These are phyloP conservation scores for Picea sitchensis DNA, from an alignment of 75 land plant genomes.

Conservation along the genomic window DNA sequence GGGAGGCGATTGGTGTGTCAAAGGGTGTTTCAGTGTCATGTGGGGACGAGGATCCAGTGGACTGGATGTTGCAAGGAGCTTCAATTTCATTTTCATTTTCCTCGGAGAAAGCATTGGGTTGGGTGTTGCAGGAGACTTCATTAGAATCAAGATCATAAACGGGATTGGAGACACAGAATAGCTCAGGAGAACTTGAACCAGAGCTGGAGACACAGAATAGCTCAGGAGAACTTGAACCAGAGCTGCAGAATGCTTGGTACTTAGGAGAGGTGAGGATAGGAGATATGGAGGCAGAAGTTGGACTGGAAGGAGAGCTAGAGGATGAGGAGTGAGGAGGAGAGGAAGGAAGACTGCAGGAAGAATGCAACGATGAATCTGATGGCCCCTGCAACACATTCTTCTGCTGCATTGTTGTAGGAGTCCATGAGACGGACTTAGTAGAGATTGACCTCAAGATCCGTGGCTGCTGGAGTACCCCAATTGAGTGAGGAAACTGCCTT, in stretches of 20 bases:
- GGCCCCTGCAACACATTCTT: neutral
- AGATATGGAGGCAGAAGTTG: slow-evolving; percentile 3
- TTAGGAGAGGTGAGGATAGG: neutral
- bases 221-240: neutral
- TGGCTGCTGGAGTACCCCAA: slow-evolving; percentile 11
- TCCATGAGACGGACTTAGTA: neutral
- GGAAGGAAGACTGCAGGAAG: neutral
- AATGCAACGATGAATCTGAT: neutral
- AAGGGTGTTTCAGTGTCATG: slow-evolving; percentile 5
- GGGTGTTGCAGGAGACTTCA: neutral
- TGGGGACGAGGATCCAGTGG: neutral
- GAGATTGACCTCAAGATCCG: slow-evolving; percentile 8
- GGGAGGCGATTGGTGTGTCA: slow-evolving; percentile 4
- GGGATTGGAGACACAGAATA: slow-evolving; percentile 1
- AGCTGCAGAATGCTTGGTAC: too few relatives aligned
- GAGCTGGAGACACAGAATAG: neutral
- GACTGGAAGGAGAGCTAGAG: slow-evolving; percentile 5
- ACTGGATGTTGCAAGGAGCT: neutral
- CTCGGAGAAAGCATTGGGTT: too few relatives aligned
- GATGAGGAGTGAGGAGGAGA: neutral
- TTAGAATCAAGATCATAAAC: neutral
- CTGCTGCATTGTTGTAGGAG: neutral
- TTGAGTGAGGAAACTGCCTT: slow-evolving; percentile 5
- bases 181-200: neutral
- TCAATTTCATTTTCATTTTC: neutral